These are phyloP conservation scores for Ceratobasidium sp. DNA, from an alignment of 1,284 basidiomycete species.

Conservation along the genomic window DNA sequence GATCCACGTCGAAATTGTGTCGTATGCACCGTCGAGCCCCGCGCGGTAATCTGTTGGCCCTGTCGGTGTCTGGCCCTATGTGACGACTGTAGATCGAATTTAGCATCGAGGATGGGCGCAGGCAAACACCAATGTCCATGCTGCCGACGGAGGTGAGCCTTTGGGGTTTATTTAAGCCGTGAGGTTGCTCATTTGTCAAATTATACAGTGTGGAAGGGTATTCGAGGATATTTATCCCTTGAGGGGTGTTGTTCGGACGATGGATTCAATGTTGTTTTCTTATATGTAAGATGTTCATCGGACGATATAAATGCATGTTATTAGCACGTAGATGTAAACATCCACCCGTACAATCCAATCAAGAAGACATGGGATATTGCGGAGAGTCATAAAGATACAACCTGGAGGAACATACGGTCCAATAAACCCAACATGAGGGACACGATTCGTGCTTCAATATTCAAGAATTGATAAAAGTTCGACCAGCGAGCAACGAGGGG, in stretches of 20 bases:
- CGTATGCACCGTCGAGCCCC: slow-evolving; percentile 70
- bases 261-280: neutral
- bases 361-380: neutral
- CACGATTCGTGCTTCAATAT: slow-evolving; percentile 18
- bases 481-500: neutral
- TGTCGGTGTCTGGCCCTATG: slow-evolving; percentile 79
- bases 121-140: slow-evolving; percentile 77
- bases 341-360: neutral
- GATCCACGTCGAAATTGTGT: slow-evolving; percentile 64
- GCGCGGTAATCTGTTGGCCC: slow-evolving; percentile 80
- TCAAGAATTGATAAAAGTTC: slow-evolving; percentile 1
- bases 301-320: slow-evolving; percentile 10
- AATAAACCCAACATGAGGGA: neutral
- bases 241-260: slow-evolving; percentile 18
- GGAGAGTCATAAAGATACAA: neutral
- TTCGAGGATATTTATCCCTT: slow-evolving; percentile 72
- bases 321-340: neutral
- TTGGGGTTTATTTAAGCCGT: neutral
- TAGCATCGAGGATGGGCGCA: slow-evolving; percentile 66
- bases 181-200: slow-evolving; percentile 1
- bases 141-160: slow-evolving; percentile 67
- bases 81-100: slow-evolving; percentile 71
- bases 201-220: slow-evolving; percentile 69
- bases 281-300: neutral
- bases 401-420: neutral